A percentile compares a stretch with the other conserved stretches of the same genome.
phyloP scores from a whole-genome alignment of 208 protist species.

The Acanthamoeba healyi region DNA sequence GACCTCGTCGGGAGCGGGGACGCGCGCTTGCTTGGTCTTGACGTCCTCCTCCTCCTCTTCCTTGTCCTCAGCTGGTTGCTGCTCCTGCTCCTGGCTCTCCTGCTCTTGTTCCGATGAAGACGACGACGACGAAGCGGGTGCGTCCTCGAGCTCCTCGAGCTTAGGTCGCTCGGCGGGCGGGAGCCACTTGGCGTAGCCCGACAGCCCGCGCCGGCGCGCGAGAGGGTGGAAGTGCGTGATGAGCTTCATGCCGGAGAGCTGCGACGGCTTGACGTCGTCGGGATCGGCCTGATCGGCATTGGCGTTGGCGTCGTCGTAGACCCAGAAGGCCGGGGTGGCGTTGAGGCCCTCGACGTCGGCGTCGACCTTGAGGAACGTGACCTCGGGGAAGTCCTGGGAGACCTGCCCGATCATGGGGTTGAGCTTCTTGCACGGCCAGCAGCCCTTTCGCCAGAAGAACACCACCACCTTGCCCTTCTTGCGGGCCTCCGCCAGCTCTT shows the following conservation, averaged over 20 bases:
- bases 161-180: not conserved
- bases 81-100: too few species aligned
- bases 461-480: conserved; percentile 27
- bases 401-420: conserved; percentile 19
- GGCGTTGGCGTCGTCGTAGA: not conserved
- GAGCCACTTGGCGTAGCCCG: not conserved
- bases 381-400: conserved; percentile 26
- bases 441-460: conserved; percentile 46
- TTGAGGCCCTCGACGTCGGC: conserved; percentile 32
- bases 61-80: too few species aligned
- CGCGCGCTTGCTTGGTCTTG: too few species aligned
- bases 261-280: not conserved
- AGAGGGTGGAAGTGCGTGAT: not conserved
- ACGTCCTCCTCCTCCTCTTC: too few species aligned
- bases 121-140: too few species aligned
- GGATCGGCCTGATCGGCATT: too few species aligned
- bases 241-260: conserved; percentile 23
- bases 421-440: conserved; percentile 36
- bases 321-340: not conserved
- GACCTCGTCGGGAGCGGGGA: too few species aligned
- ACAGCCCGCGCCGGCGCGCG: not conserved
- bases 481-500: not conserved
- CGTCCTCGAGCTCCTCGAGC: too few species aligned
- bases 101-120: too few species aligned
- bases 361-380: conserved; percentile 37